Evolutionary conservation across 2,329 filamentous ascomycete species (phyloP), one percentile per base, ranked within the genome.

Genomic region (Aspergillus sp.): DNA sequence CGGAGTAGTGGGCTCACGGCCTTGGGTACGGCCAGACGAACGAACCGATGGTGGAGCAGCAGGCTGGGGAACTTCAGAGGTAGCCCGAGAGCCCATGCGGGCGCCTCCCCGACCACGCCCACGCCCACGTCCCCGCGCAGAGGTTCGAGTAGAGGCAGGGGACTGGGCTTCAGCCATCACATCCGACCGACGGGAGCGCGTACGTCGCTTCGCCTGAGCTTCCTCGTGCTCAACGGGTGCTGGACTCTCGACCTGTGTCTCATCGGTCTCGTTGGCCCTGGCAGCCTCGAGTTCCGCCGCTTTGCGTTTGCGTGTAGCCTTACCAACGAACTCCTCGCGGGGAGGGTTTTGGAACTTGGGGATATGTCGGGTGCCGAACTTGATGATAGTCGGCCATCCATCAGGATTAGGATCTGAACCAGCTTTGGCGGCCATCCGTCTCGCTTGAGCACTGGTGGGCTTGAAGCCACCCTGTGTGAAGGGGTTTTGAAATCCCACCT

Each of bases 401-500:
- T 77, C 75, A 17, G 71, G 64, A 49, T 78, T 77, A 13, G 62
- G 65, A 43, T 74, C 67, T 5, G 62, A 63, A 13, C 62, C 65
- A 21, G 64, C 64, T 52, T 74, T 71, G 21, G 64, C 59, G 21
- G 61, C 60, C 65, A 75, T 72, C 55, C 71, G 74, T 52, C 71
- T 68, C 45, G 64, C 65, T 52, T 76, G 73, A 11, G 72, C 67
- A 3, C 74, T 60, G 17, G 73, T 77, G 6, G 75, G 74, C 41
- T 71, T 70, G 58, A 77, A 77, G 9, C 75, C 74, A 43, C 74
- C 75, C 58, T 86, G 83, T 1, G 73, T 65, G 53, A 82, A 83
- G 0, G 83, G 81, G 60, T 85, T 79, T 58, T 85, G 83, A 49
- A 69, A 72, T n/a, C 78, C 77, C 34, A 70, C 66, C 49, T 73